These are phyloP conservation scores for Cymbopogon citratus DNA, from an alignment of 176 grass and related monocot genomes.

Conservation along the genomic window DNA sequence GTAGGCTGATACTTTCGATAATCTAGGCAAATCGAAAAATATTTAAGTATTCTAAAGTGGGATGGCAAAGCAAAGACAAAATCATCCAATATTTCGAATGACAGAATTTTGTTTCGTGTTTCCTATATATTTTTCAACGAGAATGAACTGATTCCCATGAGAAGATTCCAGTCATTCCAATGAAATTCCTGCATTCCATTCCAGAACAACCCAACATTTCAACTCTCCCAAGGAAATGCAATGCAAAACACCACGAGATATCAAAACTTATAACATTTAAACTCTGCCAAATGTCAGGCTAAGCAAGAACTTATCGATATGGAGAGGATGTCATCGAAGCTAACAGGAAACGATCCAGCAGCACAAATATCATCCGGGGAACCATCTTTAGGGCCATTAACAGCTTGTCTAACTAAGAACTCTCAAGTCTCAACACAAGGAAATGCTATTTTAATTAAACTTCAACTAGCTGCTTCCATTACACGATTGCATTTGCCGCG, in stretches of 20 bases:
- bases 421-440: not conserved
- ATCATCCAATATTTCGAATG: not conserved
- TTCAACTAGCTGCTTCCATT: slow-evolving; percentile 2
- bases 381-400: not conserved
- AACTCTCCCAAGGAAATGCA: not conserved
- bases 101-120: not conserved
- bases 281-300: not conserved
- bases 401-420: not conserved
- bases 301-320: not conserved
- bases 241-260: not conserved
- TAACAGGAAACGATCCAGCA: not conserved
- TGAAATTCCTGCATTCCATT: not conserved
- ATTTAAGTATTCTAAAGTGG: not conserved
- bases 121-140: not conserved
- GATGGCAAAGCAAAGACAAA: not conserved
- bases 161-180: not conserved
- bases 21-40: not conserved
- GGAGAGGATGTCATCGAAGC: slow-evolving; percentile 1
- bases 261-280: not conserved
- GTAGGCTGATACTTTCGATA: not conserved
- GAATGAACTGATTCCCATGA: not conserved
- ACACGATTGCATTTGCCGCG: slow-evolving; percentile 80
- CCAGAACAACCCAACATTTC: not conserved
- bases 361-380: slow-evolving; percentile 16
- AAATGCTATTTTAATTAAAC: slow-evolving; percentile 11